Percentiles rank a stretch among this genome's conserved stretches.
Conservation (phyloP, 148 eudicot genomes). For the Rhododendron ovatum region DNA sequence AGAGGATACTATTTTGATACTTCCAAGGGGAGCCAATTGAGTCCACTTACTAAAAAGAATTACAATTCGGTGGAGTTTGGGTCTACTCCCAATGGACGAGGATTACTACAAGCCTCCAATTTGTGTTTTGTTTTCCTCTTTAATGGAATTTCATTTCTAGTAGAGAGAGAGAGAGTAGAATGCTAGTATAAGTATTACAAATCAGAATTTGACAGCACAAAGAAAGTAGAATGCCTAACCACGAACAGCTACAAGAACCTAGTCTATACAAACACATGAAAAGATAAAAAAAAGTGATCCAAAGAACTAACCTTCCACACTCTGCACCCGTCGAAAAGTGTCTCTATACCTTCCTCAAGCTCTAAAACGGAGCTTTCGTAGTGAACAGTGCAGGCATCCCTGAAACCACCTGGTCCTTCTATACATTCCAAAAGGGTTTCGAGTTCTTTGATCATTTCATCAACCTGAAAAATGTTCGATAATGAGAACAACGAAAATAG, state of each 20-base stretch:
- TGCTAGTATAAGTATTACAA: not conserved
- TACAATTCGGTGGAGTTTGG: not conserved
- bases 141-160: not conserved
- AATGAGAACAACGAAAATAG: not conserved
- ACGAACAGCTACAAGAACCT: slow-evolving; percentile 4
- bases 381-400: slow-evolving; percentile 50
- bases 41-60: not conserved
- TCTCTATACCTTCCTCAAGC: slow-evolving; percentile 54
- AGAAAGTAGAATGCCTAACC: not conserved
- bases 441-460: slow-evolving; percentile 72
- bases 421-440: slow-evolving; percentile 60
- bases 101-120: not conserved
- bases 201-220: not conserved
- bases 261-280: not conserved
- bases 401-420: slow-evolving; percentile 68
- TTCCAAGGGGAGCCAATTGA: not conserved
- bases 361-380: slow-evolving; percentile 37
- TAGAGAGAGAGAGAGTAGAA: not conserved
- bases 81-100: not conserved
- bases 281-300: not conserved
- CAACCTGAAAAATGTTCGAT: slow-evolving; percentile 46
- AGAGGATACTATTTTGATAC: not conserved
- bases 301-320: slow-evolving; percentile 49
- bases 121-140: not conserved
- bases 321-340: slow-evolving; percentile 46